These are phyloP conservation scores for Tylopilus plumbeoviolaceoides DNA, from an alignment of 768 basidiomycete genomes.

Conservation along the genomic window DNA sequence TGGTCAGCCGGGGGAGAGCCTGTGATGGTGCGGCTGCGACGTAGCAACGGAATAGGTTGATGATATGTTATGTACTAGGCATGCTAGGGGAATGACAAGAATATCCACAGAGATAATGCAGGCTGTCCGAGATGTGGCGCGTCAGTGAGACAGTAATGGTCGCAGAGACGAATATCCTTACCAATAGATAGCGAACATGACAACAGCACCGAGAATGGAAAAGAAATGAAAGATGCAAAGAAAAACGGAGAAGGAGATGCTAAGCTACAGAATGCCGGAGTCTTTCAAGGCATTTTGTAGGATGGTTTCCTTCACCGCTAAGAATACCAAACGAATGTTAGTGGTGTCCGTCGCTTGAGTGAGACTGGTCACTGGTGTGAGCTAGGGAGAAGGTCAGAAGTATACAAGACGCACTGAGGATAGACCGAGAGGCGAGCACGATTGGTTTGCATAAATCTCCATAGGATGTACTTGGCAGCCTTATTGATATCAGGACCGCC, in stretches of 20 bases:
- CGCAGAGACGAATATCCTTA: constrained; percentile 3
- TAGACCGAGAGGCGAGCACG: constrained; percentile 81
- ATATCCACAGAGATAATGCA: constrained; percentile 32
- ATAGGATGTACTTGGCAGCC: constrained; percentile 90
- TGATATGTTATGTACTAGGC: constrained; percentile 27
- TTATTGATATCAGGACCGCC: constrained; percentile 90
- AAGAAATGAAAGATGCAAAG: background rate
- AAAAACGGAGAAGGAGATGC: background rate
- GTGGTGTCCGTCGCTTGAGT: constrained; percentile 89
- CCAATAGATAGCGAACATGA: constrained; percentile 28
- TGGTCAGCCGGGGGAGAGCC: background rate
- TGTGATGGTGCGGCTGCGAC: background rate
- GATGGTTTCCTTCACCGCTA: constrained; percentile 91
- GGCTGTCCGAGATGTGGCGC: constrained; percentile 4
- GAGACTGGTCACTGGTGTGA: constrained; percentile 39
- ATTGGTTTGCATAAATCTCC: constrained; percentile 93
- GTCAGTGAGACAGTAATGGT: background rate
- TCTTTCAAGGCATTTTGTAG: constrained; percentile 84
- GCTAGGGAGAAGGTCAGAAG: background rate
- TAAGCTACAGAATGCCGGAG: constrained; percentile 66
- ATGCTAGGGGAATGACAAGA: constrained; percentile 24
- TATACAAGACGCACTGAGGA: constrained; percentile 64
- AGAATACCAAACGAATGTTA: constrained; percentile 79
- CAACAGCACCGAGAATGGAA: constrained; percentile 1
- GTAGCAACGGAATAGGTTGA: constrained; percentile 19